These are phyloP conservation scores for Albifimbria verrucaria DNA, from an alignment of 2,329 filamentous ascomycete genomes.

Conservation along the genomic window DNA sequence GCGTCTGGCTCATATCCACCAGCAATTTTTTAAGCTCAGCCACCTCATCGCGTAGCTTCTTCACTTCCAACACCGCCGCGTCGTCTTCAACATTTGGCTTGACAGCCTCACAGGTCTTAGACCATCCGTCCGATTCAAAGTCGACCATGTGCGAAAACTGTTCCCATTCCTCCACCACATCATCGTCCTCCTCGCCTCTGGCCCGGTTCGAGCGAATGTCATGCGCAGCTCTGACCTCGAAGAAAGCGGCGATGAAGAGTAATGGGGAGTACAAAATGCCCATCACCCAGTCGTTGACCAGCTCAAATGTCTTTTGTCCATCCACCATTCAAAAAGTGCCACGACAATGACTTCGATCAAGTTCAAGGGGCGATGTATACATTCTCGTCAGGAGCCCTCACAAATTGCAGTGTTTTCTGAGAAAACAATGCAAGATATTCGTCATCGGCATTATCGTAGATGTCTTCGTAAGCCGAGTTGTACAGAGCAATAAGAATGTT, in stretches of 20 bases:
- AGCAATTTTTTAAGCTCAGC: constrained; percentile 53
- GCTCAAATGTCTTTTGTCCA: constrained; percentile 72
- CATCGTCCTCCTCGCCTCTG: constrained; percentile 84
- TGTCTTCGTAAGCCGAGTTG: constrained; percentile 94
- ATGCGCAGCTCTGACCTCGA: constrained; percentile 64
- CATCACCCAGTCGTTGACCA: constrained; percentile 88
- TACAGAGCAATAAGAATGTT: constrained; percentile 97
- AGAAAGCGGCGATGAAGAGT: constrained; percentile 70
- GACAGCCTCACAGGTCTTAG: constrained; percentile 70
- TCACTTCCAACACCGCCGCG: constrained; percentile 67
- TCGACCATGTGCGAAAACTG: constrained; percentile 69
- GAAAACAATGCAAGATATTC: constrained; percentile 93
- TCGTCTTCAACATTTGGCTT: constrained; percentile 83
- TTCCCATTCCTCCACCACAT: constrained; percentile 90
- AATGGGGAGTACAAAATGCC: constrained; percentile 79
- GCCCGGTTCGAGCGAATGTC: constrained; percentile 70
- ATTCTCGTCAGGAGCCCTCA: constrained; percentile 95
- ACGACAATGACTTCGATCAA: constrained; percentile 82
- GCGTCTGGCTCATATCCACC: constrained; percentile 23
- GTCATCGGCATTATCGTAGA: constrained; percentile 88
- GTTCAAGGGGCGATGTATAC: constrained; percentile 98
- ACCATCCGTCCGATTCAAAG: constrained; percentile 82
- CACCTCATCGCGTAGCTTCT: constrained; percentile 55
- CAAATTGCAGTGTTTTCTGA: constrained; percentile 94
- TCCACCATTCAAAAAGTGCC: constrained; percentile 91